Evolutionary conservation across 768 basidiomycete genomes (phyloP), one percentile per base, ranked within the genome.

Genomic region (Boletus fagicola): DNA sequence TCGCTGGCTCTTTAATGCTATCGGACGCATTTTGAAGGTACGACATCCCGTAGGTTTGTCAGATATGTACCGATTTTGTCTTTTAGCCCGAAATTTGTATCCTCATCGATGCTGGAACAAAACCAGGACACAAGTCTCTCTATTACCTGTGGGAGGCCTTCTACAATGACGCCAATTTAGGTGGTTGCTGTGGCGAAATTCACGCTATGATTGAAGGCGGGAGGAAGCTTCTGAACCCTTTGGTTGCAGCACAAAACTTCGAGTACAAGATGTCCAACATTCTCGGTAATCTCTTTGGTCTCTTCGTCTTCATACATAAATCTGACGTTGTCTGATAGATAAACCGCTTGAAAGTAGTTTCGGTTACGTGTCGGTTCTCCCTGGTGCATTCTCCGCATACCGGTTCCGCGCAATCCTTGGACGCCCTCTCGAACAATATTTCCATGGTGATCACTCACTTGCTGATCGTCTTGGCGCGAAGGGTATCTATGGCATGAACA

Each of bases 221-320:
- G 44, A 86, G 74, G 74, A 97, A 97, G 72, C 83, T 98, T 26
- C 72, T 98, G 58, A 98, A 98, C 67, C 95, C 93, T 20, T 76
- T 94, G 49, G 83, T 98, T 31, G 95, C 95, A 9, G 94, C 95
- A 16, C 95, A 98, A 72, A 97, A 98, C 75, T 95, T 95, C 65
- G 94, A 95, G 75, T 97, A 97, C 77, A 97, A 94, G 76, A 96
- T 98, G 92, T 94, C 92, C 45, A 97, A 98, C 74, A 97, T 98
- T 68, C 78, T 98, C 30, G 90, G 87, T 85, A 63, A 53, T 77
- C 54, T 33, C 22, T 33, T n/a, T 10, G 9, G 12, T 48, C 22
- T 47, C 11, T 22, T 50, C n/a, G 40, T 44, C 51, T 45, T 58
- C 1, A 56, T 45, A 12, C 38, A 36, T 48, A 2, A 22, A 31